These are phyloP conservation scores for Alternaria viburni DNA, from an alignment of 2,329 filamentous ascomycete genomes.

Conservation along the genomic window DNA sequence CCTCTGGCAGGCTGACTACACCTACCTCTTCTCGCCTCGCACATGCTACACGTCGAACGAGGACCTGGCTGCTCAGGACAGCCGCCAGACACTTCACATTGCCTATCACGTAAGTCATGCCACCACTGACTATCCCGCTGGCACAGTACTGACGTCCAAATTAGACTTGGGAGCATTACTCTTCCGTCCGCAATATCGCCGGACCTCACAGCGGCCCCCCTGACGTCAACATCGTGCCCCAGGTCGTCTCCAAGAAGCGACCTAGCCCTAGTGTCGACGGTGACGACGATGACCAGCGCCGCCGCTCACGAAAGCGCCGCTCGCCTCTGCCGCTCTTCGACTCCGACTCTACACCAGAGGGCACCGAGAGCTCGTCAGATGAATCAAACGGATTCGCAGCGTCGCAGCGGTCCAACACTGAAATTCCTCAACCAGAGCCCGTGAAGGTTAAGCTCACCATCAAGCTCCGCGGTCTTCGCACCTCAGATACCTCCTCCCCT, in stretches of 20 bases:
- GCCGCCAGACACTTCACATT: conserved; percentile 58
- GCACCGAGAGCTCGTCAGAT: conserved; percentile 45
- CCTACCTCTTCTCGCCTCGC: conserved; percentile 57
- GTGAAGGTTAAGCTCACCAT: conserved; percentile 38
- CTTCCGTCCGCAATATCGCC: conserved; percentile 66
- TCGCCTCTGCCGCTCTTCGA: conserved; percentile 54
- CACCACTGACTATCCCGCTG: background rate
- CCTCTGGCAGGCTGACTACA: conserved; percentile 64
- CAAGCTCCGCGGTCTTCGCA: conserved; percentile 41
- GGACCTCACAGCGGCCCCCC: conserved; percentile 65
- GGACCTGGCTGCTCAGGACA: conserved; percentile 41
- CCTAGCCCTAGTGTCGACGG: conserved; percentile 60
- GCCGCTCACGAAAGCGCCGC: conserved; percentile 61
- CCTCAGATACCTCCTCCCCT: conserved; percentile 28
- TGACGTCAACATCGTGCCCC: conserved; percentile 48
- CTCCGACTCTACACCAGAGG: conserved; percentile 47
- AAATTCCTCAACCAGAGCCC: conserved; percentile 25
- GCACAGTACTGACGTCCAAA: conserved; percentile 24
- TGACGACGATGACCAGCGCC: conserved; percentile 57
- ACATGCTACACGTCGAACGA: conserved; percentile 34
- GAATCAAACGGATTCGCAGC: conserved; percentile 38
- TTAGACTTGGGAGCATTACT: conserved; percentile 70
- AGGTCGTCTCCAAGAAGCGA: conserved; percentile 49
- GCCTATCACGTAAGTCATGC: conserved; percentile 65
- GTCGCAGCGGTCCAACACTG: conserved; percentile 33